These are phyloP conservation scores for Achaetomium macrosporum DNA, from an alignment of 2,329 filamentous ascomycete genomes.

Conservation along the genomic window DNA sequence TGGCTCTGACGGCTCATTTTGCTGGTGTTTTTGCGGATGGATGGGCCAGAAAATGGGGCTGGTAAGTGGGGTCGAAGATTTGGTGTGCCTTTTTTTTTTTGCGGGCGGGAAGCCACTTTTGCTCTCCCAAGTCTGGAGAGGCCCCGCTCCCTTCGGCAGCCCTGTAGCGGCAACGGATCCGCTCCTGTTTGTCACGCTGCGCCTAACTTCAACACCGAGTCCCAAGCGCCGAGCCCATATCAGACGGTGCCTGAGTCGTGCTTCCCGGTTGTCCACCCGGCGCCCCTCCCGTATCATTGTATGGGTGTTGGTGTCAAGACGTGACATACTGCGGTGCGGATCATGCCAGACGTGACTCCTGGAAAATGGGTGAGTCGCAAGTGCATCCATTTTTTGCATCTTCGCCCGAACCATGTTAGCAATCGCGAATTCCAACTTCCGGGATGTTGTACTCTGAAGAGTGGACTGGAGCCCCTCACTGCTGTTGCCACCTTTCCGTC, in stretches of 20 bases:
- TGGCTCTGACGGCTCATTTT: too few relatives aligned
- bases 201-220: background rate
- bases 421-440: too few relatives aligned
- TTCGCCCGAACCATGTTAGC: background rate
- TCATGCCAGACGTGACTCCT: slow-evolving; percentile 24
- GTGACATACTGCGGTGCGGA: slow-evolving; percentile 10
- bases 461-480: background rate
- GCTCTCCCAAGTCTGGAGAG: background rate
- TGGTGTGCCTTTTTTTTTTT: too few relatives aligned
- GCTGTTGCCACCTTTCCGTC: slow-evolving; percentile 5
- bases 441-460: too few relatives aligned
- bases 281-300: background rate
- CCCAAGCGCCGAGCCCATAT: background rate
- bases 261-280: background rate
- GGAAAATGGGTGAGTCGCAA: slow-evolving; percentile 27
- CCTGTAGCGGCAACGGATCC: background rate
- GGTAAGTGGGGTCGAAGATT: too few relatives aligned
- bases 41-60: too few relatives aligned
- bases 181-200: background rate
- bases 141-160: background rate
- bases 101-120: too few relatives aligned
- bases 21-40: too few relatives aligned
- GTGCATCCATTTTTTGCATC: background rate
- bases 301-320: background rate
- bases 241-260: background rate